Base-by-base conservation (phyloP, 257 asterid genomes). In the Nicotiana undulata region DNA sequence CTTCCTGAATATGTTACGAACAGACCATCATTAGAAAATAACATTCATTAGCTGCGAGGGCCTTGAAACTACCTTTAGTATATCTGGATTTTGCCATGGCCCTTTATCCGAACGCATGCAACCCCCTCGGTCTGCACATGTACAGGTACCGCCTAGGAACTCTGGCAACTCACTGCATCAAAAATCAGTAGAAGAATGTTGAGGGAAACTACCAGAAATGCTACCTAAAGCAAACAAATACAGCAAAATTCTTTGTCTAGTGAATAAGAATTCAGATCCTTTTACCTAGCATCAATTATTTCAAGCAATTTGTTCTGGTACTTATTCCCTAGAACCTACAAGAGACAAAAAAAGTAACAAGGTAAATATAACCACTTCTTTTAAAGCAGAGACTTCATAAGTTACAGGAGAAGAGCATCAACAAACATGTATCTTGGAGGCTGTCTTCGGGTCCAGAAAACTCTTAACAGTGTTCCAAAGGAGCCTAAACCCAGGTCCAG, bases 101-200 rank as follows among this genome's bases (percentile, higher is more conserved):
- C 99, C 98, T 89, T 94, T 96, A 88, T 96, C 98, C 77, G 99
- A 92, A 72, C 85, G 97, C 81, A 93, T 91, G 90, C 99, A 96
- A 10, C 98, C 98, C 55, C 98, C 98, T 85, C 89, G 85, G 66
- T 88, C 94, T 32, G 94, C 92, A 86, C 98, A 96, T 18, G 89
- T 90, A 60, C 99, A 96, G 31, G 83, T 85, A 81, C 99, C 99
- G 61, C 98, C 99, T 83, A 96, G 81, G 85, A 96, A 96, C 9
- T 94, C 96, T 37, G 99, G 98, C 85, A 96, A 86, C 89, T 96
- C 95, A 84, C 99, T 96, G 93, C 88, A 26, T 64, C 46, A 76
- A 56, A 59, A 61, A 17, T 34, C 37, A 76, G 63, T 40, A 31
- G 52, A 83, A 81, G 20, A 58, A 20, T 70, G 5, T 68, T 20